A percentile compares a stretch with the other conserved stretches of the same genome.
phyloP scores from a whole-genome alignment of 2,329 filamentous ascomycete genomes.

The Didymella sp. region DNA sequence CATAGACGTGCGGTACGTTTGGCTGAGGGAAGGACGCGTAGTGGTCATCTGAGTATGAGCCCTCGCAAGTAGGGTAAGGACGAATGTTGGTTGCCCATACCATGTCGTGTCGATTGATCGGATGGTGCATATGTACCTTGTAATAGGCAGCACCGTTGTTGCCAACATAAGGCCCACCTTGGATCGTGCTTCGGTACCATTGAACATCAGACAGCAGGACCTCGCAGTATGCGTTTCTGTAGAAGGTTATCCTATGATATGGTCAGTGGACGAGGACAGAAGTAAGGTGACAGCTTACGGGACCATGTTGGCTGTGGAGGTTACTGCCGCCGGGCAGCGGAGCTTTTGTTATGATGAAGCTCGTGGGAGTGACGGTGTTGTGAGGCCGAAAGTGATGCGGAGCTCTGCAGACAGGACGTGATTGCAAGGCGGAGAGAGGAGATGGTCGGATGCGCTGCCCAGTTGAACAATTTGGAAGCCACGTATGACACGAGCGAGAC shows the following conservation, averaged over 20 bases:
- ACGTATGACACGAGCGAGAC: neutral
- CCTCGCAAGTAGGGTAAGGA: too few species aligned
- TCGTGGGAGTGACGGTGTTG: too few species aligned
- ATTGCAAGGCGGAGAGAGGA: neutral
- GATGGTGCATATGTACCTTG: neutral
- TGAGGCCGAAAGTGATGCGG: neutral
- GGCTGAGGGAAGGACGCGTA: too few species aligned
- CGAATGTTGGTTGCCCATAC: too few species aligned
- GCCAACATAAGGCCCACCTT: neutral
- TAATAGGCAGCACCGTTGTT: neutral
- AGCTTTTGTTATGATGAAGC: too few species aligned
- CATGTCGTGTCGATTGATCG: neutral
- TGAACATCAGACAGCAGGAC: neutral
- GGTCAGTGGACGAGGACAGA: neutral
- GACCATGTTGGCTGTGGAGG: too few species aligned
- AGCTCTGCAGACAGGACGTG: too few species aligned
- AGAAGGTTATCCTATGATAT: neutral
- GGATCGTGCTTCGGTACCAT: neutral
- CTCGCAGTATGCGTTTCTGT: neutral
- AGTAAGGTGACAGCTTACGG: too few species aligned
- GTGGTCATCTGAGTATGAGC: too few species aligned
- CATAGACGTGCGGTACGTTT: too few species aligned
- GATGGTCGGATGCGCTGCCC: neutral
- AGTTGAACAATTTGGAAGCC: neutral
- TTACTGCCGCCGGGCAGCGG: too few species aligned